Base-by-base conservation (phyloP, 208 protist species). In the Leptomonas pyrrhocoris region DNA sequence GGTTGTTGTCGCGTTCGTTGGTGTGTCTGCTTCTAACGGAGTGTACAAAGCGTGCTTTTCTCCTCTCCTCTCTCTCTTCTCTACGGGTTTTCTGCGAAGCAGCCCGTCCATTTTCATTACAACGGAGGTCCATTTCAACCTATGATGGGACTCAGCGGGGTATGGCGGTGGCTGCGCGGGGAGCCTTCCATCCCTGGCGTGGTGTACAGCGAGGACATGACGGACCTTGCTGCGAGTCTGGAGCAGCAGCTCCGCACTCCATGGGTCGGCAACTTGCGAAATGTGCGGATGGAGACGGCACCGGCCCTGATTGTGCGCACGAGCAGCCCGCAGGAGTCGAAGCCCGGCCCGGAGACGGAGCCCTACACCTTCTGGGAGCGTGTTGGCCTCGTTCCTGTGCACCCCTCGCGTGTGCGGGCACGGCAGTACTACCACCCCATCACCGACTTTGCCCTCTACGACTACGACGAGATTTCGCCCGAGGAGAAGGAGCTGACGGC, bases 331-430 rank as follows among this genome's bases (percentile, higher is more conserved):
- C n/a, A 83, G 8, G 61, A 74, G 18, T 50, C 71, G 13, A 68
- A 57, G 60, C 67, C 78, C 4, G 88, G 87, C 8, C 91, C 89
- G 0, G 91, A 94, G 80, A 82, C 85, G 72, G 80, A 85, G 73
- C 91, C 91, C n/a, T 96, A 94, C 82, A 94, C 89, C 19, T 93
- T 90, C 56, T 90, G 82, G 84, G 88, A 96, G 66, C 88, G 88
- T n/a, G 57, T 92, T 21, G 92, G 92, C 4, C 67, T 94, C 0
- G 84, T 93, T 15, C 87, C 88, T 1, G 81, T 96, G 42, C 86
- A 94, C 73, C 89, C 87, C 13, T 90, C 86, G 0, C 92, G 92
- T 27, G 77, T 96, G n/a, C 84, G 92, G 0, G 76, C 86, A 5
- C 79, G 92, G 34, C 92, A 93, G 76, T 94, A 90, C 64, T 96